phyloP scores from a whole-genome alignment of 2,329 filamentous ascomycete genomes.

The Pseudocercospora vitis region DNA sequence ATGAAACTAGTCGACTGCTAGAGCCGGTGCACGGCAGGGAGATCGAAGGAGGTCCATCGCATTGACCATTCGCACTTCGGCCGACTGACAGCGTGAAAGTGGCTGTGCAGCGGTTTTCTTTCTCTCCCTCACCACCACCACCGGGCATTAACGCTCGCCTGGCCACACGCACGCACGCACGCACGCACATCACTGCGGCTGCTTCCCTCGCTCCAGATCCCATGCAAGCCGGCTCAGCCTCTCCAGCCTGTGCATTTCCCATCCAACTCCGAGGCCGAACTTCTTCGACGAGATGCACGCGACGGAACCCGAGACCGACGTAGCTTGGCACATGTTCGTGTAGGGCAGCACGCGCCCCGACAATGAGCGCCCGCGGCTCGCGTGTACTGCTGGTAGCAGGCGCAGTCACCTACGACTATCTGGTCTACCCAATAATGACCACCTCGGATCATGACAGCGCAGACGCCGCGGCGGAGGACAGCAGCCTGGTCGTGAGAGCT shows the following conservation, averaged over 20 bases:
- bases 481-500: constrained; percentile 34
- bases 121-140: neutral
- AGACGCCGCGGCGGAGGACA: constrained; percentile 12
- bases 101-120: constrained; percentile 3
- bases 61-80: neutral
- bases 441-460: constrained; percentile 5
- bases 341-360: constrained; percentile 18
- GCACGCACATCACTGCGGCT: neutral
- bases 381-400: constrained; percentile 36
- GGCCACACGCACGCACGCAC: neutral
- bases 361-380: constrained; percentile 26
- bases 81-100: constrained; percentile 6
- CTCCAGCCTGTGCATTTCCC: too few species aligned
- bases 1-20: too few species aligned
- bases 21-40: constrained; percentile 3
- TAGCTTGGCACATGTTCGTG: constrained; percentile 18
- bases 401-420: constrained; percentile 37
- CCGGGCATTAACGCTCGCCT: neutral
- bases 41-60: constrained; percentile 4
- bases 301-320: constrained; percentile 11
- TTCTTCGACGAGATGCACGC: constrained; percentile 1
- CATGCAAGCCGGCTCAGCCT: constrained; percentile 4
- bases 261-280: neutral
- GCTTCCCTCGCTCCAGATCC: neutral
- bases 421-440: constrained; percentile 33